Base-by-base conservation (phyloP, 108 stramenopile genomes). In the Cyclotella baltica region DNA sequence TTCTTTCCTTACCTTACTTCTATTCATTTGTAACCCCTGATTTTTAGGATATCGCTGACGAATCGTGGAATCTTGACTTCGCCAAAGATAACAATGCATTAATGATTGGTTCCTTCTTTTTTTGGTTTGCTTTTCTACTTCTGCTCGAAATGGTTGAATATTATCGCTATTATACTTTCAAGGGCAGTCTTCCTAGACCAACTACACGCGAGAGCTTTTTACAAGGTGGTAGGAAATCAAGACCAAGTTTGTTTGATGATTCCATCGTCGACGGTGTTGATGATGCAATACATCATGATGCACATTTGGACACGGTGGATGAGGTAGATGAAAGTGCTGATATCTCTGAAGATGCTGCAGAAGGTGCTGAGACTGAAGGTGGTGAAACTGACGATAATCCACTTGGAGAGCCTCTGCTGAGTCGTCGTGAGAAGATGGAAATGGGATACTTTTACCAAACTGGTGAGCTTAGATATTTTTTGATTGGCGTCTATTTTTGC, bases 361-460 rank as follows among this genome's bases (percentile, higher is more conserved):
- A n/a, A n/a, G n/a, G n/a, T n/a, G n/a, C n/a, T n/a, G n/a, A n/a
- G n/a, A n/a, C n/a, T n/a, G 62, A 62, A 25, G 16, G 51, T 28
- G 73, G 53, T 52, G 73, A 34, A 23, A 48, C 2, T 9, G 73
- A 62, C 25, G 56, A 20, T 0, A 55, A 57, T 25, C 25, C 18
- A 5, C 55, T 56, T 25, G 55, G 25, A 22, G 59, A 61, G 34
- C 59, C 59, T 1, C 34, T 61, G 59, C 1, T 61, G 6, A 36
- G 57, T n/a, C 70, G 37, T 2, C 57, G 58, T 23, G 20, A 52
- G 20, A 20, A 16, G 4, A 47, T 43, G 38, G 50, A 43, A 35
- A 11, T 30, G 30, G 47, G 71, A 0, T 74, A 53, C 62, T 64
- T 65, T 34, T 74, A 74, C 52, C 62, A 64, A 3, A 64, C 73